Evolutionary conservation across 2,329 filamentous ascomycete genomes (phyloP).

Genomic region (Chaetomium olivaceum): DNA sequence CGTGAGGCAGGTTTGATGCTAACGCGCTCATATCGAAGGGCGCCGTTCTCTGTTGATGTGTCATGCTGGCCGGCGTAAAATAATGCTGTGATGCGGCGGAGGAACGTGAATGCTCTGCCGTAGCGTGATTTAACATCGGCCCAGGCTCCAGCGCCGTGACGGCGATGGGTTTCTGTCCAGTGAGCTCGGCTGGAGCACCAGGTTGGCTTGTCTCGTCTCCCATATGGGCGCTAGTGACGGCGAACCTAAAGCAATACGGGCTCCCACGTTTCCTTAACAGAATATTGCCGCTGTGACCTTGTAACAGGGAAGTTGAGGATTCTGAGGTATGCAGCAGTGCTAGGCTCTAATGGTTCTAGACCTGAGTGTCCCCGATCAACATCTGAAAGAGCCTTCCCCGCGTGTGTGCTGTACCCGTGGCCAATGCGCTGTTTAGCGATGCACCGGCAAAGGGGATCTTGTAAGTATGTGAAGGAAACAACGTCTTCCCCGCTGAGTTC

Average conservation of each 20-base stretch:
- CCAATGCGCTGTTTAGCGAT: background rate
- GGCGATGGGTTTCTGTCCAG: conserved; percentile 29
- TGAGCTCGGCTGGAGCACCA: conserved; percentile 36
- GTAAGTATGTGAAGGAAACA: background rate
- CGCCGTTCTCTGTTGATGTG: conserved; percentile 38
- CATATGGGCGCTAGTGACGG: conserved; percentile 24
- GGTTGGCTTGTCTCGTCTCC: conserved; percentile 33
- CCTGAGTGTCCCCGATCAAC: background rate
- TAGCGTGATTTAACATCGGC: conserved; percentile 26
- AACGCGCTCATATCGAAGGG: conserved; percentile 52
- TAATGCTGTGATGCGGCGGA: conserved; percentile 39
- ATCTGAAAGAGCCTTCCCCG: no score
- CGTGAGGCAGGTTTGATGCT: conserved; percentile 46
- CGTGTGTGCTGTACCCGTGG: background rate
- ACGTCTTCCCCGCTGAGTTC: background rate
- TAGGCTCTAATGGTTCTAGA: background rate
- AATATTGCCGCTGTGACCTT: background rate
- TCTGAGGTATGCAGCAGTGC: background rate
- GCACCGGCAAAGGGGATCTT: background rate
- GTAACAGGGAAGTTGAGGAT: background rate
- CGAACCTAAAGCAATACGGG: background rate
- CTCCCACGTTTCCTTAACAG: background rate
- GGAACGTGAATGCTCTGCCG: conserved; percentile 27
- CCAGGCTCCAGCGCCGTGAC: conserved; percentile 15
- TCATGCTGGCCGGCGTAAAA: conserved; percentile 49